Conservation (phyloP, 495 filamentous ascomycete genomes). For the Letharia lupina region DNA sequence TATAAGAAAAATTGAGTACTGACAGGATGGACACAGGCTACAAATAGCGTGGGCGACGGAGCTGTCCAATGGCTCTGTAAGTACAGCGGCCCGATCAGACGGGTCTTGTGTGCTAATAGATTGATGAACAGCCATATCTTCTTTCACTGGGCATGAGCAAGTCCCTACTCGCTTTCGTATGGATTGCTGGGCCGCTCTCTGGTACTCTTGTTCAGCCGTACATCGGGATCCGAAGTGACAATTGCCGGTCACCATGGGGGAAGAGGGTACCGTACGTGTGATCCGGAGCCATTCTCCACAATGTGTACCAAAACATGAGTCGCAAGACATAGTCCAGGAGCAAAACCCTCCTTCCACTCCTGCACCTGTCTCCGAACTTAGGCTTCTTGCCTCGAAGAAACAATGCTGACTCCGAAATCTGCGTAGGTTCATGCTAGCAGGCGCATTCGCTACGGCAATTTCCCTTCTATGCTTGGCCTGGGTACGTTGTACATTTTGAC, state of each 20-base stretch:
- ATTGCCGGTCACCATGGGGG: slow-evolving; percentile 70
- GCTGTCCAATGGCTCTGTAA: slow-evolving; percentile 71
- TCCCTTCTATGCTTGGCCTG: slow-evolving; percentile 71
- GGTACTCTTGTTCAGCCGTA: slow-evolving; percentile 89
- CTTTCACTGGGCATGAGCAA: slow-evolving; percentile 84
- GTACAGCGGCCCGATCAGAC: slow-evolving; percentile 19
- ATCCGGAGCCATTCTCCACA: no score
- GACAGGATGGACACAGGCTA: slow-evolving; percentile 39
- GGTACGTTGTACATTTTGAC: slow-evolving; percentile 39
- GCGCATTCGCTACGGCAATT: slow-evolving; percentile 61
- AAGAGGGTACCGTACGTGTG: slow-evolving; percentile 56
- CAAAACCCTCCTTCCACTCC: no score
- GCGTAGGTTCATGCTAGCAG: slow-evolving; percentile 62
- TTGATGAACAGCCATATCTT: slow-evolving; percentile 44
- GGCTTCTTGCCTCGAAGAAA: no score
- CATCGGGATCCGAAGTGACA: slow-evolving; percentile 83
- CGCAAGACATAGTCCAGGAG: no score
- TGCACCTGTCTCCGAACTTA: no score
- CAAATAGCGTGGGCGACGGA: slow-evolving; percentile 95
- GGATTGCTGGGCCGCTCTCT: slow-evolving; percentile 85
- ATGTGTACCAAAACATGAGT: no score
- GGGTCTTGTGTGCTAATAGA: background rate
- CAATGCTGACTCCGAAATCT: no score
- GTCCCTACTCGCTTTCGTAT: slow-evolving; percentile 83
- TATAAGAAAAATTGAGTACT: slow-evolving; percentile 2